phyloP scores from a whole-genome alignment of 305 asterid species.

The Fraxinus albicans region DNA sequence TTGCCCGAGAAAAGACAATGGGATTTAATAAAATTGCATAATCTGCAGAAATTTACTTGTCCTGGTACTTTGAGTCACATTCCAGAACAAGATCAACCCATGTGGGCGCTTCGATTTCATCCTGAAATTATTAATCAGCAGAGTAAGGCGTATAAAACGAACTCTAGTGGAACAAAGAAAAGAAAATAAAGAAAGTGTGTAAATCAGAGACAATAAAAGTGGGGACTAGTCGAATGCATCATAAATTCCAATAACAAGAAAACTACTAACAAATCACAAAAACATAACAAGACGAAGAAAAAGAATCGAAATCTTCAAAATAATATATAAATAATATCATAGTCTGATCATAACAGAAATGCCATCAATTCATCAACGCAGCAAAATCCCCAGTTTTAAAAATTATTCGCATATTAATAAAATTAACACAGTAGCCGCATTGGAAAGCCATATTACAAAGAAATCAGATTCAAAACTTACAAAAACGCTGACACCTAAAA shows the following conservation, averaged over 20 bases:
- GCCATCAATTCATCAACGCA: background rate
- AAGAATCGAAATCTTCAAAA: background rate
- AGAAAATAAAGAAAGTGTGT: background rate
- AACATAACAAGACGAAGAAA: background rate
- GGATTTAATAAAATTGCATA: background rate
- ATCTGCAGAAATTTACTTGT: conserved; percentile 28
- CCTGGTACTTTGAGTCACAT: conserved; percentile 26
- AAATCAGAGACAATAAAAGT: background rate
- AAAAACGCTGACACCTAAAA: background rate
- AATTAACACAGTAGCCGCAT: background rate
- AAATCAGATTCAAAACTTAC: background rate
- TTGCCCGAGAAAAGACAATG: background rate
- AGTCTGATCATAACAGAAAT: background rate
- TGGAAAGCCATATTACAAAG: background rate
- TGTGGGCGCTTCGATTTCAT: conserved; percentile 51
- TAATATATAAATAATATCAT: background rate
- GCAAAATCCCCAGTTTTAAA: background rate
- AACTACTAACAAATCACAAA: background rate
- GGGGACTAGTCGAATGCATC: background rate
- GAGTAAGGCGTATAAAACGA: background rate
- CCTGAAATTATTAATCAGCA: conserved; percentile 33
- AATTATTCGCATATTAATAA: background rate
- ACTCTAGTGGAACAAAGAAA: background rate
- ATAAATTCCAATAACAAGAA: background rate
- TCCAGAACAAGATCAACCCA: conserved; percentile 47